Base-by-base conservation (phyloP, 257 asterid species). In the Fraxinus quadrangulata region DNA sequence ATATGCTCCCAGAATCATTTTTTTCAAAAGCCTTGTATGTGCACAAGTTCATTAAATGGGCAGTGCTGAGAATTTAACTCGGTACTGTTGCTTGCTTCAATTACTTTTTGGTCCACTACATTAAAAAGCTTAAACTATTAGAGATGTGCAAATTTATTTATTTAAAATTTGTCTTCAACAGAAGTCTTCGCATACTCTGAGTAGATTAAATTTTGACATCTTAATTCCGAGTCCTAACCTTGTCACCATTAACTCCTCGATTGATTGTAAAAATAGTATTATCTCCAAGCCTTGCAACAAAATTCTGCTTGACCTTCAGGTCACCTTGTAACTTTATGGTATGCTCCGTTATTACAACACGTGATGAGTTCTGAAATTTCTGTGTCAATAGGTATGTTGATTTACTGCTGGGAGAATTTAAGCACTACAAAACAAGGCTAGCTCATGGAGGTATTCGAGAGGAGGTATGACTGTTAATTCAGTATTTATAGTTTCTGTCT, bases 361-460 rank as follows among this genome's bases (percentile, higher is more conserved):
- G 28, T 66, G 71, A 67, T 75, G 66, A 39, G 33, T 75, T 66
- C 11, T 67, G 74, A 56, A 67, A 69, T 37, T 65, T 76, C 67
- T 40, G 75, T 86, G 75, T 79, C 80, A 66, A 75, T 84, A 95
- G 99, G 84, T 96, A 96, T 85, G 99, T 96, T 75, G 99, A 96
- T 89, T 86, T 96, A 79, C 79, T 96, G 85, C 90, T 96, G 81
- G 99, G 99, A 74, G 99, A 96, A 84, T 92, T 93, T 81, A 96
- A 93, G 90, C 99, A 96, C 88, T 96, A 88, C 90, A 96, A 88
- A 83, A 96, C 99, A 75, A 88, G 98, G 89, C 86, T 96, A 85
- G 94, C 93, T 75, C 97, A 94, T 75, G 98, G 94, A 75, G 97
- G 91, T 74, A 88, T 96, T 68, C 85, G 85, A 71, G 90, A 88